Conservation (phyloP, 148 eudicot genomes). For the Chenopodium formosanum region DNA sequence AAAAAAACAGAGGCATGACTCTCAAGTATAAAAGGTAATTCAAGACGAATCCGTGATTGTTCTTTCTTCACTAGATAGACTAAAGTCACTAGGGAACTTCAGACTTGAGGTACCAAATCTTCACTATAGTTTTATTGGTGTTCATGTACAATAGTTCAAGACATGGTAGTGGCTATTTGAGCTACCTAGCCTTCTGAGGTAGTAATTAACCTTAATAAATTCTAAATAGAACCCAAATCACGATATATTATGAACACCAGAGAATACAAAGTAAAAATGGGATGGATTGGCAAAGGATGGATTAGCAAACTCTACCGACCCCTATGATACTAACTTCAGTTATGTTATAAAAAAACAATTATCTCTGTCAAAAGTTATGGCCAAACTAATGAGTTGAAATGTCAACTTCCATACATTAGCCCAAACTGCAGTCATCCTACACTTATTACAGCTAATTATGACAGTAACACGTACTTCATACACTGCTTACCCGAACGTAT, state of each 20-base stretch:
- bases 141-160: neutral
- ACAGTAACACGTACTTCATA: neutral
- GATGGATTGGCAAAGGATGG: neutral
- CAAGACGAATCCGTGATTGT: neutral
- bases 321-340: neutral
- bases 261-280: neutral
- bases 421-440: neutral
- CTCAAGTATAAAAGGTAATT: neutral
- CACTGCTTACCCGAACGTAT: constrained; percentile 78
- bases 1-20: neutral
- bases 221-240: neutral
- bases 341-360: no score
- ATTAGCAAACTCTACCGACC: neutral
- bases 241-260: neutral
- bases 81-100: neutral
- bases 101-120: neutral
- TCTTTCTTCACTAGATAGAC: neutral
- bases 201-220: neutral
- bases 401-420: neutral
- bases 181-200: neutral
- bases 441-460: constrained; percentile 11
- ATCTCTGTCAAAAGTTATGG: neutral
- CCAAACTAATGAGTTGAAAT: neutral
- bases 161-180: neutral
- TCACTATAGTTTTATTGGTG: neutral